phyloP scores from a whole-genome alignment of 2,329 filamentous ascomycete species.

The Westerdykella aurantiaca region DNA sequence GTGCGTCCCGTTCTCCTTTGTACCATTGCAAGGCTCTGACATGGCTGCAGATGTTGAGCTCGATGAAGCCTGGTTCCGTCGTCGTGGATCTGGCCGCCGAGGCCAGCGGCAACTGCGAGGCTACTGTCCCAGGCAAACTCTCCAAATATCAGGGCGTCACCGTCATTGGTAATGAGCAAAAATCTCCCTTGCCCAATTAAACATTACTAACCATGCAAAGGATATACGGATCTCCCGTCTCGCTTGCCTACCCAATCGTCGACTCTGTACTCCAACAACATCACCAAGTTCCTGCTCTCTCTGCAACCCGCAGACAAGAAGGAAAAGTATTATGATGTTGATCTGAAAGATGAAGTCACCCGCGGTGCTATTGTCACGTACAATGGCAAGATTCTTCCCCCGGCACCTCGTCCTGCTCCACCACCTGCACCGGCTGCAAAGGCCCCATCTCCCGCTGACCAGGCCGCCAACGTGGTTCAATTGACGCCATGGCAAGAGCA shows the following conservation, averaged over 20 bases:
- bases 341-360: conserved; percentile 78
- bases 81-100: conserved; percentile 85
- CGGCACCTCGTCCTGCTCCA: conserved; percentile 63
- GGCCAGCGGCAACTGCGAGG: conserved; percentile 81
- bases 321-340: conserved; percentile 73
- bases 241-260: conserved; percentile 83
- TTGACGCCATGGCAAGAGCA: conserved; percentile 79
- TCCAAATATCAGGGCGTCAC: conserved; percentile 70
- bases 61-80: conserved; percentile 86
- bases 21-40: background rate
- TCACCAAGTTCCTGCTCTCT: conserved; percentile 79
- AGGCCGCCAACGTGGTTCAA: conserved; percentile 54
- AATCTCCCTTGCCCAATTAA: background rate
- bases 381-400: conserved; percentile 68
- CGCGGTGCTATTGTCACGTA: conserved; percentile 77
- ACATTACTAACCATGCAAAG: conserved; percentile 34
- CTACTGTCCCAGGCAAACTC: conserved; percentile 68
- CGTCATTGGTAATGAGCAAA: conserved; percentile 61
- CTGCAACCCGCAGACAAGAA: conserved; percentile 72
- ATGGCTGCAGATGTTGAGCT: conserved; percentile 58
- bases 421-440: conserved; percentile 51
- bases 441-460: conserved; percentile 27
- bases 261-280: conserved; percentile 89
- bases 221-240: conserved; percentile 83
- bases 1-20: conserved; percentile 22